Evolutionary conservation across 495 filamentous ascomycete species (phyloP), one percentile per base, ranked within the genome.

Genomic region (Apiosordaria backusii): DNA sequence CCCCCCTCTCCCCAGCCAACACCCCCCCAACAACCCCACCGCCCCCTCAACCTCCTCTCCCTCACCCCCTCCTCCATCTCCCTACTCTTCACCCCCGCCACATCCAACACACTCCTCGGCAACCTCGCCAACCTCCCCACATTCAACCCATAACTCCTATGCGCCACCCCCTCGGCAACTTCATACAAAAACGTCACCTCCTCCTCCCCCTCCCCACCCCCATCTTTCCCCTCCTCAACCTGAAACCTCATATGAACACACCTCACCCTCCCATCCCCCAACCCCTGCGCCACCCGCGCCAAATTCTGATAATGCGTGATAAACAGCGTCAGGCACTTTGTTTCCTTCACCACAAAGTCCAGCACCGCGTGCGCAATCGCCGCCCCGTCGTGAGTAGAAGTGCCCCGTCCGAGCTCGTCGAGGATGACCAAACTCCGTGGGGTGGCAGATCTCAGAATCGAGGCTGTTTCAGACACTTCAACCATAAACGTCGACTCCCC

Each of bases 401-500:
- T 99, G 7, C 95, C 95, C 54, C 95, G 84, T 26, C 95, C 95
- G 2, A 99, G 82, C 78, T 99, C 95, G 77, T 99, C 95, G n/a
- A 99, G 86, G 24, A 99, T 90, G 60, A 99, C 88, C 18, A 99
- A 79, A 1, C 86, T 90, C 18, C 91, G 83, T 1, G 88, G 85
- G 1, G 92, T 93, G 0, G 95, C 94, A 77, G 89, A 84, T 71
- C 95, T 92, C 15, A 99, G 84, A 71, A 99, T 97, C 64, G 93
- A 87, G 1, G 90, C 87, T 1, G 95, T 98, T 74, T 98, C 95
- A 52, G 86, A 90, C 0, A 99, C 86, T 72, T 99, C 95, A 59
- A 98, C 93, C 93, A 97, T 97, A 81, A 99, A 99, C 0, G 95
- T 99, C 22, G 85, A 89, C 75, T 99, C 96, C 65, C 92, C 93